Base-by-base conservation (phyloP, 192 early-diverging fungal species). In the Funneliformis geosporum region DNA sequence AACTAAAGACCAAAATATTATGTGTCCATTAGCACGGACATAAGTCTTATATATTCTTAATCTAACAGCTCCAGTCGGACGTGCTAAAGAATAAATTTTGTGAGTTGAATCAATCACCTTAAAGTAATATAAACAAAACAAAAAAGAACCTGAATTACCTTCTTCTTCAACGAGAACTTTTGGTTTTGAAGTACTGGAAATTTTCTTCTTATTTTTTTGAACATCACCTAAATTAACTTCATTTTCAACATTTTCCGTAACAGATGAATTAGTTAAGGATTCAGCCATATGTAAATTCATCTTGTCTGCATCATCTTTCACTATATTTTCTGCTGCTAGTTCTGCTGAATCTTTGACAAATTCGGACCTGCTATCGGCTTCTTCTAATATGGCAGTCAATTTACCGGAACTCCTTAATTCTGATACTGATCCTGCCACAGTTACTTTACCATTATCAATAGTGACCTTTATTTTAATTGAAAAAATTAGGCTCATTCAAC, bases 11-110 rank as follows among this genome's bases (percentile, higher is more conserved):
- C 94, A 95, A 84, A 88, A 90, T 67, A 84, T 73, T 70, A 79
- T 81, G 12, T 88, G 80, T 28, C 94, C 94, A 62, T 92, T 91
- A 46, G 91, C 92, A 16, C 83, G 75, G 74, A 93, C 84, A 82
- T 98, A 99, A 11, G 88, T 86, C 28, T 91, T 80, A 89, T 96
- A 99, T 21, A 99, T 93, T 10, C 81, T 70, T 9, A 83, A 87
- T 44, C 87, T 83, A 71, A 99, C 97, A 66, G 89, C 87, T 0
- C 98, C 98, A 12, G 88, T 87, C 11, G 91, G 92, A 69, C 92
- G 88, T 82, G 95, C 94, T 83, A 72, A 72, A 46, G 23, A 50
- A 23, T 7, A 2, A 71, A 27, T 72, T 27, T 21, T 6, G 4
- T 12, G 16, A 5, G n/a, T 47, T 28, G 27, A n/a, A 44, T 16